These are phyloP conservation scores for Schizophyllum commune DNA, from an alignment of 1,284 basidiomycete species.

Conservation along the genomic window DNA sequence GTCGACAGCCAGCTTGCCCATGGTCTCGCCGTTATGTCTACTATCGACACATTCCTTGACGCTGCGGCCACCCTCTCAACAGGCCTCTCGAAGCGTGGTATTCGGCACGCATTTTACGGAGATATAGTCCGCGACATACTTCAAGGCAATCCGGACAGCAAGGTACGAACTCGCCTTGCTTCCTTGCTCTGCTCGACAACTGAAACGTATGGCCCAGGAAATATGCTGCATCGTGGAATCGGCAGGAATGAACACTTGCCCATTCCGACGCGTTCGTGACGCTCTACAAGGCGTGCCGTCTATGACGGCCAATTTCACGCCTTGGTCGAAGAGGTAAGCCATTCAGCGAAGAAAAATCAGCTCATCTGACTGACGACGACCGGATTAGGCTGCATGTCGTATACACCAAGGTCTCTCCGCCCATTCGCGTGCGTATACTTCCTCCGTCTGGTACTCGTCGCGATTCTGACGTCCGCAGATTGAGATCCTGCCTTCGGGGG, in stretches of 20 bases:
- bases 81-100: constrained; percentile 37
- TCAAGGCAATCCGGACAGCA: constrained; percentile 43
- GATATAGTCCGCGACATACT: constrained; percentile 52
- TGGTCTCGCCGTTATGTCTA: constrained; percentile 14
- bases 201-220: constrained; percentile 26
- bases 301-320: constrained; percentile 37
- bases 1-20: not conserved
- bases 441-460: not conserved
- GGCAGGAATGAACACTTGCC: constrained; percentile 34
- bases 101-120: constrained; percentile 66
- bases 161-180: constrained; percentile 32
- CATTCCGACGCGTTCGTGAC: constrained; percentile 46
- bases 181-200: constrained; percentile 10
- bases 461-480: constrained; percentile 37
- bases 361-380: constrained; percentile 7
- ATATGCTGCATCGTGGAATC: constrained; percentile 49
- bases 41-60: constrained; percentile 56
- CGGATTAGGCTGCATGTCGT: constrained; percentile 41
- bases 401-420: constrained; percentile 40
- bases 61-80: constrained; percentile 54
- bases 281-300: constrained; percentile 37
- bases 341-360: constrained; percentile 1
- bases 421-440: constrained; percentile 25
- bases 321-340: constrained; percentile 42
- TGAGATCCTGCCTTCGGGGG: constrained; percentile 73